Evolutionary conservation across 208 protist genomes (phyloP), one percentile per base, ranked within the genome.

Genomic region (Endotrypanum monterogeii): DNA sequence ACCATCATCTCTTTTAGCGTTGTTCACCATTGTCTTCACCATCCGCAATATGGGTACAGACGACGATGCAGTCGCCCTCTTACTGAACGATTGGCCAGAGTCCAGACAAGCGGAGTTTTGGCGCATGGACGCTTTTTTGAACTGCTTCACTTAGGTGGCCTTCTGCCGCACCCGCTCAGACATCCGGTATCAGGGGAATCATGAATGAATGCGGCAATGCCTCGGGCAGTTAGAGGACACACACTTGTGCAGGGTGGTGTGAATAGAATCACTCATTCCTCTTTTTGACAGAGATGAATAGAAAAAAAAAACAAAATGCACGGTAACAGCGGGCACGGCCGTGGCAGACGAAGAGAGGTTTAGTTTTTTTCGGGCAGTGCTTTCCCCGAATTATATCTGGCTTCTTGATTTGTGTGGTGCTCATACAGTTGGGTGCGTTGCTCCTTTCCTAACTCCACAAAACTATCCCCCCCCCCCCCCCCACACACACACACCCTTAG

Each of bases 81-180:
- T 72, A 37, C 65, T 73, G 71, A 25, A 54, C 9, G 20, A 54
- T 48, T 81, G 76, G 76, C 51, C 76, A 44, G 55, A 62, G 14
- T 48, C 57, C 35, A 65, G 57, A 3, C 71, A 67, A 41, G 54
- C 51, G 0, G 60, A 25, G 2, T 76, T 81, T 39, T 61, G 60
- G 46, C 76, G 71, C 16, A 76, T 81, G 76, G 62, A 81, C 46
- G 76, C 62, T 32, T 81, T 81, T 35, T 51, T 81, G 20, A 81
- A 81, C 37, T 52, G 57, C 50, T 81, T 81, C 25, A 76, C 76
- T 5, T 81, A 74, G 35, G 18, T 41, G 32, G 9, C 60, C n/a
- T 20, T 4, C 60, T 30, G 32, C 23, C 25, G 60, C 23, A 30
- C 37, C 16, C 35, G 3, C 57, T 32, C 12, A 4, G 18, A 44